Evolutionary conservation across 2,329 filamentous ascomycete genomes (phyloP), one percentile per base, ranked within the genome.

Genomic region (Colletotrichum magnum): DNA sequence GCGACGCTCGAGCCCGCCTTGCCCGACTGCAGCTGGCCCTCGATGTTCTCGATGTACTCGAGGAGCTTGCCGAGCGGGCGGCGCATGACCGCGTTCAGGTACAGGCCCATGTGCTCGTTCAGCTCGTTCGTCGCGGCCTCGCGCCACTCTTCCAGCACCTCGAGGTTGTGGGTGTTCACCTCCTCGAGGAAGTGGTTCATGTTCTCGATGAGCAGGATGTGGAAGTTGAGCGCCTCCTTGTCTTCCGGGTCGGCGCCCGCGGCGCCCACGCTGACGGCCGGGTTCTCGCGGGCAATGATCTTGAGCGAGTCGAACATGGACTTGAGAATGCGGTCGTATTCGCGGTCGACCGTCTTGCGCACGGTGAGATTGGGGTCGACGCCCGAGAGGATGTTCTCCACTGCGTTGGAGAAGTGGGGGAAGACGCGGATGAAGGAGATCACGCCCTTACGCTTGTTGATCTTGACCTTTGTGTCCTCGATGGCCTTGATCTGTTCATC

Each of bases 111-210:
- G 79, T 98, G 96, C 80, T 97, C 94, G 61, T 88, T 85, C 79
- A 97, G 91, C 81, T 97, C 94, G 53, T 89, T 86, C 39, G 88
- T 85, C 1, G 95, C 96, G 66, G 92, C 91, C 47, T 91, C 89
- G 76, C 91, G 92, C 93, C 95, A 98, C 73, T 93, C 90, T 69
- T 93, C 90, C 5, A 98, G 87, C 1, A 97, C 90, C 7, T 92
- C 88, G 71, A 96, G 89, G 45, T 88, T 87, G 18, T 89, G 88
- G 16, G 92, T 86, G 73, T 97, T 94, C 9, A 97, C 92, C 79
- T 98, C 95, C 78, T 98, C 95, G 12, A 96, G 85, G 81, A 97
- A 98, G 80, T 97, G 94, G 77, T 98, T 97, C 94, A 98, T 98
- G 80, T 99, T 99, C 80, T 99, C 95, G 74, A 99, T 98, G 62